phyloP scores from a whole-genome alignment of 352 stramenopile genomes.

The Phytophthora hybrid region DNA sequence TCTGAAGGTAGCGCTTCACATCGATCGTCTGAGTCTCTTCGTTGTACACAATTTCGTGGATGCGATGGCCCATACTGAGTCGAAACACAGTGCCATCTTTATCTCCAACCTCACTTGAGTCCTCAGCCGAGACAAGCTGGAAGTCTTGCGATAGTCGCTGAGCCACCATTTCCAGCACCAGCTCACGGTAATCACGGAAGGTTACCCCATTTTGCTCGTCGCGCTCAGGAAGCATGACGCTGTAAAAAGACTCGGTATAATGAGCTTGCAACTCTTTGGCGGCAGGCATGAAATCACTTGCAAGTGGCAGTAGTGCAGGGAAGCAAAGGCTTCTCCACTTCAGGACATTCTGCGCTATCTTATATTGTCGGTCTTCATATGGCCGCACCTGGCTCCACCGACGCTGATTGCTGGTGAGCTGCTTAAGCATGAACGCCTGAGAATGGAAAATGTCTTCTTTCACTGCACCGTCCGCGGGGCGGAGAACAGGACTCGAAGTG shows the following conservation, averaged over 20 bases:
- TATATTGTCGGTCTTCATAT: conserved; percentile 61
- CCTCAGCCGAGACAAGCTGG: conserved; percentile 80
- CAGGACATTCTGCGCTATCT: conserved; percentile 87
- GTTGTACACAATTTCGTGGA: conserved; percentile 91
- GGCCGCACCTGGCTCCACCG: conserved; percentile 96
- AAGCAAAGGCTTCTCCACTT: conserved; percentile 98
- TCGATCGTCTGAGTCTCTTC: conserved; percentile 88
- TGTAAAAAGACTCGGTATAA: conserved; percentile 91
- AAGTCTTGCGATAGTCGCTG: conserved; percentile 89
- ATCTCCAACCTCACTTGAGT: conserved; percentile 40
- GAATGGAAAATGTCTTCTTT: conserved; percentile 84
- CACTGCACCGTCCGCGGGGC: conserved; percentile 47
- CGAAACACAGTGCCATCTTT: conserved; percentile 60
- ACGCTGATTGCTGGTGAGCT: conserved; percentile 93
- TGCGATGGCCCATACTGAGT: conserved; percentile 89
- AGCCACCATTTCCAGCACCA: conserved; percentile 88
- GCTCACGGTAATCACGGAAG: conserved; percentile 79
- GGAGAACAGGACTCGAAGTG: conserved; percentile 65
- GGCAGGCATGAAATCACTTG: conserved; percentile 90
- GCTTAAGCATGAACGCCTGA: conserved; percentile 78
- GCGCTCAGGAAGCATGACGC: conserved; percentile 75
- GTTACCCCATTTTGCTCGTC: conserved; percentile 72
- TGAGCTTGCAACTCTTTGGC: conserved; percentile 81
- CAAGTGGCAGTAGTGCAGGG: conserved; percentile 94
- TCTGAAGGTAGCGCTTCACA: conserved; percentile 86